A percentile compares a stretch with the other conserved stretches of the same genome.
phyloP scores from a whole-genome alignment of 148 eudicot species.

The Rheum nobile region DNA sequence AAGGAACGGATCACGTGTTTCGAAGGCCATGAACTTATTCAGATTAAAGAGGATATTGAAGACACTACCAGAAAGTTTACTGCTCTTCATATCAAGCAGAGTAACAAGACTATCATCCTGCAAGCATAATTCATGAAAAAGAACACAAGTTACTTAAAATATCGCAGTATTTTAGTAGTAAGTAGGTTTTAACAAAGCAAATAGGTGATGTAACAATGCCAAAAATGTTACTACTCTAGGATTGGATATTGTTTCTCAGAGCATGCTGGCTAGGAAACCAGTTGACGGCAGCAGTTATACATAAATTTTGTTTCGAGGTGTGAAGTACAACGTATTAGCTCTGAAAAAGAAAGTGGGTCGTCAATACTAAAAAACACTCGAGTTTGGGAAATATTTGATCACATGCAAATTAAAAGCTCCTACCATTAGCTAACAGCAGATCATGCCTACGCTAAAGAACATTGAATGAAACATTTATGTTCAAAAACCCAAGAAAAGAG shows the following conservation, averaged over 20 bases:
- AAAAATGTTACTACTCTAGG: background rate
- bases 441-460: background rate
- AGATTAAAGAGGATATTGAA: slow-evolving; percentile 90
- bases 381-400: background rate
- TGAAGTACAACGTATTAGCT: background rate
- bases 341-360: background rate
- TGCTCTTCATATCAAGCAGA: slow-evolving; percentile 65
- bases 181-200: background rate
- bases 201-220: slow-evolving; percentile 22
- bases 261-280: background rate
- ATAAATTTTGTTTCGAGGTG: background rate
- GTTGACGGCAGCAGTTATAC: background rate
- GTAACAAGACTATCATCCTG: slow-evolving; percentile 74
- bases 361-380: no score
- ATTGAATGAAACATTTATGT: background rate
- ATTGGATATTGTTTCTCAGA: background rate
- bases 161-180: background rate
- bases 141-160: background rate
- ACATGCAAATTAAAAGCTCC: background rate
- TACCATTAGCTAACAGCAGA: background rate
- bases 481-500: background rate
- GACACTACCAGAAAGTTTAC: slow-evolving; percentile 74
- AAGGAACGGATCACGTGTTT: slow-evolving; percentile 96
- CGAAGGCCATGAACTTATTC: slow-evolving; percentile 94
- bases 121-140: slow-evolving; percentile 11